phyloP scores from a whole-genome alignment of 257 asterid genomes.

The Solanum ahanhuiri region DNA sequence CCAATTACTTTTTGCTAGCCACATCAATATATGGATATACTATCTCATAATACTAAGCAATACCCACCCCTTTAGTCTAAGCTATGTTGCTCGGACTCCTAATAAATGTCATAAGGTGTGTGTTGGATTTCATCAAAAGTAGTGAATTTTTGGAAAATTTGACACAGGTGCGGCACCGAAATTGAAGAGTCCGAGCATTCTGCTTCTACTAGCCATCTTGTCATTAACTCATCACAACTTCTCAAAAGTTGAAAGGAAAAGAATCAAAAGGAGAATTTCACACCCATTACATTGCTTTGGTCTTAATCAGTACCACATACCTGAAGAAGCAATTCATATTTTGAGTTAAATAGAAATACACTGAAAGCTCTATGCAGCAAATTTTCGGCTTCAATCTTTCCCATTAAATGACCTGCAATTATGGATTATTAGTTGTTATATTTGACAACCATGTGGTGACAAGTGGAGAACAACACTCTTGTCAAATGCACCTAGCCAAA shows the following conservation, averaged over 20 bases:
- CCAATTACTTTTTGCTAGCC: not conserved
- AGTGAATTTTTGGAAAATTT: too few relatives aligned
- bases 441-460: not conserved
- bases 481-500: not conserved
- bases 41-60: not conserved
- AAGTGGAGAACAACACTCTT: not conserved
- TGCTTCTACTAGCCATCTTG: not conserved
- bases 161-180: too few relatives aligned
- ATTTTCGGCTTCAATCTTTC: conserved; percentile 69
- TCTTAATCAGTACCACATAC: conserved; percentile 19
- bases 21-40: not conserved
- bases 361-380: conserved; percentile 93
- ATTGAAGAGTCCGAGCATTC: not conserved
- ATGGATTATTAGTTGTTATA: not conserved
- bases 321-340: conserved; percentile 88
- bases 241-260: not conserved
- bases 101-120: too few relatives aligned
- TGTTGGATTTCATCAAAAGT: too few relatives aligned
- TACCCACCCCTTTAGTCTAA: not conserved
- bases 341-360: conserved; percentile 83
- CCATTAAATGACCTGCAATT: conserved; percentile 85
- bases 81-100: too few relatives aligned
- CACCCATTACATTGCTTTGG: not conserved
- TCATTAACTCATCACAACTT: not conserved
- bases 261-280: not conserved